phyloP scores from a whole-genome alignment of 345 rosid species.

The Citrus medica region DNA sequence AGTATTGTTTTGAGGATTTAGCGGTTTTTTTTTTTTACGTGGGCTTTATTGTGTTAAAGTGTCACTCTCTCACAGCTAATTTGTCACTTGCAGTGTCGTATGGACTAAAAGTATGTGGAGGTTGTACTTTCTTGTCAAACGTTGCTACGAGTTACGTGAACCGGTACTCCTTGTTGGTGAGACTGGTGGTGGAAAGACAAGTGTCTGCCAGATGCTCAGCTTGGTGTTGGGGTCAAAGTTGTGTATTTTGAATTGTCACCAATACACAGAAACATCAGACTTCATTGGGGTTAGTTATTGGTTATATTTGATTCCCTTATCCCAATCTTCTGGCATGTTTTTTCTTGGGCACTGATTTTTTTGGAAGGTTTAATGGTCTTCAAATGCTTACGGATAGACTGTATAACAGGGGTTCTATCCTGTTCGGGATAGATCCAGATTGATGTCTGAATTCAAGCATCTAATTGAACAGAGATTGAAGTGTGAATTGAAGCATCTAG shows the following conservation, averaged over 20 bases:
- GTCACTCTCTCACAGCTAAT: slow-evolving; percentile 6
- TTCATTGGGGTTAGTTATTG: slow-evolving; percentile 77
- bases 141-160: slow-evolving; percentile 77
- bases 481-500: slow-evolving; percentile 45
- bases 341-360: slow-evolving; percentile 1
- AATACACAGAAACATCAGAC: slow-evolving; percentile 91
- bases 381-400: slow-evolving; percentile 13
- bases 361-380: not conserved
- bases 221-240: slow-evolving; percentile 44
- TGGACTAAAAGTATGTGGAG: slow-evolving; percentile 88
- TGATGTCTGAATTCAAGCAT: slow-evolving; percentile 48
- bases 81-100: slow-evolving; percentile 43
- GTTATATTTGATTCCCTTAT: not conserved
- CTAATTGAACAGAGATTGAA: slow-evolving; percentile 52
- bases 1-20: not conserved
- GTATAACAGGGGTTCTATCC: slow-evolving; percentile 84
- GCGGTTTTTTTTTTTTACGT: not conserved
- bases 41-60: slow-evolving; percentile 3
- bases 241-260: slow-evolving; percentile 94
- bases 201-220: slow-evolving; percentile 83
- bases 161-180: slow-evolving; percentile 99
- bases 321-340: not conserved
- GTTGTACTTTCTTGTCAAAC: slow-evolving; percentile 69
- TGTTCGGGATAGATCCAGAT: slow-evolving; percentile 77
- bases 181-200: slow-evolving; percentile 98